These are phyloP conservation scores for Volvox reticuliferus DNA, from an alignment of 139 green algal species.

Conservation along the genomic window DNA sequence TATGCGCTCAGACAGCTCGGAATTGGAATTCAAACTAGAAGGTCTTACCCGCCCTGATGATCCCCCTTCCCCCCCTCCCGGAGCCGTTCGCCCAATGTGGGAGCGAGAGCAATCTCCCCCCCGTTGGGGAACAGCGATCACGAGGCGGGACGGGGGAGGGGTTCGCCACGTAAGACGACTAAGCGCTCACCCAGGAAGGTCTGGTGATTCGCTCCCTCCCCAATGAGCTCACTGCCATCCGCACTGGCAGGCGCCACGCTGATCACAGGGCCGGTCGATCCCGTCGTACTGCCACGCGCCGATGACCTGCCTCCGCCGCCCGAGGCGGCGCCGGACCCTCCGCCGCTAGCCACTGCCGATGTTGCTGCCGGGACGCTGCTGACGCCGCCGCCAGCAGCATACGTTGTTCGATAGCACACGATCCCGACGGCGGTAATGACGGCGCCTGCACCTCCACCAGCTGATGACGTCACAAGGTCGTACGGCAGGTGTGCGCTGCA, in stretches of 20 bases:
- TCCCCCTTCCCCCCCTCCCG: too few relatives aligned
- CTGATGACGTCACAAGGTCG: not conserved
- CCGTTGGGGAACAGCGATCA: too few relatives aligned
- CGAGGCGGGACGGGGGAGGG: not conserved
- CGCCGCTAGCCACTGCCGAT: not conserved
- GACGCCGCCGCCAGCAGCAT: not conserved
- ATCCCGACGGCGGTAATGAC: not conserved
- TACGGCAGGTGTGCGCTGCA: conserved; percentile 12
- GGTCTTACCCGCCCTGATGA: too few relatives aligned
- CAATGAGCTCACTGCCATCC: not conserved
- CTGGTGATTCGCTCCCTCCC: not conserved
- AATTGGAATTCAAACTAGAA: too few relatives aligned
- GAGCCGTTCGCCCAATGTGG: too few relatives aligned
- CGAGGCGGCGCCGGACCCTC: too few relatives aligned
- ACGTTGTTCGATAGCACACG: not conserved
- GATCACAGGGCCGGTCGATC: not conserved
- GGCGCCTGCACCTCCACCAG: not conserved
- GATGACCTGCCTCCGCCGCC: not conserved
- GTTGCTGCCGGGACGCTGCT: not conserved
- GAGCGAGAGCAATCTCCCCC: too few relatives aligned
- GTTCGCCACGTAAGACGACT: too few relatives aligned
- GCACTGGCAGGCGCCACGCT: not conserved
- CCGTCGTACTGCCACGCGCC: not conserved
- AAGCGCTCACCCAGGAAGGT: conserved; percentile 33
- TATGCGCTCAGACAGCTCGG: too few relatives aligned